Evolutionary conservation across 257 asterid species (phyloP).

Genomic region (Nicotiana undulata): DNA sequence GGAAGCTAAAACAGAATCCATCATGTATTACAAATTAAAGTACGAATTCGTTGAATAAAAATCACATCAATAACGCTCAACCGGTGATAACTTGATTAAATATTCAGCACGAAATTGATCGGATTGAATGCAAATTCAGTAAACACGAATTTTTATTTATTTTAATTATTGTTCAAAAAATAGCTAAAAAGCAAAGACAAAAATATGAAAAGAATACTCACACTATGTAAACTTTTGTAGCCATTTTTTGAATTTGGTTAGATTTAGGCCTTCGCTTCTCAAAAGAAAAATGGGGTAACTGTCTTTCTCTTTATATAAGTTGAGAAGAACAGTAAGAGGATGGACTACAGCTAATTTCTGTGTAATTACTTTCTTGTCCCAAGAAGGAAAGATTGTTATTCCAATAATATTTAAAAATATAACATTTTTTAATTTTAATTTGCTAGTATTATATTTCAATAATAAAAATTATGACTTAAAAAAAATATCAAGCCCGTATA

Average conservation of each 20-base stretch:
- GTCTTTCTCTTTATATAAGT: too few species aligned
- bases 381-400: too few species aligned
- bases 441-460: too few species aligned
- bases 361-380: too few species aligned
- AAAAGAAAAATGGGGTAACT: background rate
- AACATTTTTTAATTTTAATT: too few species aligned
- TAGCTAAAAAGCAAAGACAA: background rate
- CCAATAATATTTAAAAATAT: too few species aligned
- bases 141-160: background rate
- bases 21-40: background rate
- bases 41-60: background rate
- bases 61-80: background rate
- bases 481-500: too few species aligned
- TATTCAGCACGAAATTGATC: background rate
- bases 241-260: conserved; percentile 29
- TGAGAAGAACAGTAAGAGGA: too few species aligned
- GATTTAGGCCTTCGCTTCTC: background rate
- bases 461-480: too few species aligned
- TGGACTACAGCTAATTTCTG: too few species aligned
- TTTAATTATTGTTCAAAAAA: background rate
- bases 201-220: conserved; percentile 24
- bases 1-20: background rate
- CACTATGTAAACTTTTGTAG: conserved; percentile 63
- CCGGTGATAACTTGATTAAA: background rate
- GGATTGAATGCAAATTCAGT: background rate